These are phyloP conservation scores for Monilinia aucupariae DNA, from an alignment of 2,329 filamentous ascomycete genomes.

Conservation along the genomic window DNA sequence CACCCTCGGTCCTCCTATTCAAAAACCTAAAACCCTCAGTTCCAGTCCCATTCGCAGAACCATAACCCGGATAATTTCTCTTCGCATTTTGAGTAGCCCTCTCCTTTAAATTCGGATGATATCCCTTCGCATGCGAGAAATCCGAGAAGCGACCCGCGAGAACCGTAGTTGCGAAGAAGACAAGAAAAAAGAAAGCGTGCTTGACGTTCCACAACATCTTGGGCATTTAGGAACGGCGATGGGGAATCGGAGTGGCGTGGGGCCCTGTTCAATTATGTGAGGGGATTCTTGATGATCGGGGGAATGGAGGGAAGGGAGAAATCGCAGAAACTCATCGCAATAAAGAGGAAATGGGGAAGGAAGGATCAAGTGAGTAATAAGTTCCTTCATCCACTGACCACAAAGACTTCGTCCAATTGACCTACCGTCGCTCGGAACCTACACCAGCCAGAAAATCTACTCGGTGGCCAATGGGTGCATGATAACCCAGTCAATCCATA, in stretches of 20 bases:
- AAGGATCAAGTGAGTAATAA: not conserved
- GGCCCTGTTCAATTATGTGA: not conserved
- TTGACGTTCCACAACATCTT: not conserved
- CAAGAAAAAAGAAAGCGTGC: not conserved
- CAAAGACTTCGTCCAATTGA: not conserved
- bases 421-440: not conserved
- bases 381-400: not conserved
- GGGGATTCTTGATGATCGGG: not conserved
- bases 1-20: not conserved
- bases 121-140: slow-evolving; percentile 1
- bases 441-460: not conserved
- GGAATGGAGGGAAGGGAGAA: not conserved
- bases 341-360: not conserved
- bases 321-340: not conserved
- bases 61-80: not conserved
- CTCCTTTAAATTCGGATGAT: not conserved
- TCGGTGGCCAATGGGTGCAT: not conserved
- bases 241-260: not conserved
- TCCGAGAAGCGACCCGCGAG: not conserved
- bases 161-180: not conserved
- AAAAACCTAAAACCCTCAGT: not conserved
- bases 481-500: not conserved
- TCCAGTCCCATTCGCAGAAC: not conserved
- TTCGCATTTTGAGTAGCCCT: not conserved
- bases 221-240: not conserved